phyloP scores from a whole-genome alignment of 2,329 filamentous ascomycete genomes.

The Dactylellina cionopaga region DNA sequence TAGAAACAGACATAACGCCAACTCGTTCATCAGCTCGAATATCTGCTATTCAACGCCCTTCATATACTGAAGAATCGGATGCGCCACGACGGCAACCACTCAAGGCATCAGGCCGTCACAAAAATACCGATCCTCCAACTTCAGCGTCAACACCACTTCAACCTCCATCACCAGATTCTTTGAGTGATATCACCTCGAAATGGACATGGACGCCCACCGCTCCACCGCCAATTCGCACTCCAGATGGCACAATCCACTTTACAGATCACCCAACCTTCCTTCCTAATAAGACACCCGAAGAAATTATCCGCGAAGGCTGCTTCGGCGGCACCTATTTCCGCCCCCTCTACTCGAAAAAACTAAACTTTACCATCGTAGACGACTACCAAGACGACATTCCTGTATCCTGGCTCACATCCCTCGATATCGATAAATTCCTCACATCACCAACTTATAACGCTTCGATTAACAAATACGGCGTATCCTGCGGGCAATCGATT shows the following conservation, averaged over 20 bases:
- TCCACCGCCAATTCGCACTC: slow-evolving; percentile 61
- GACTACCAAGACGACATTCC: slow-evolving; percentile 66
- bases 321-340: slow-evolving; percentile 68
- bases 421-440: slow-evolving; percentile 62
- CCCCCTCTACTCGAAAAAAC: slow-evolving; percentile 62
- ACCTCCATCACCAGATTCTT: slow-evolving; percentile 60
- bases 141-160: slow-evolving; percentile 39
- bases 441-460: slow-evolving; percentile 63
- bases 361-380: slow-evolving; percentile 62
- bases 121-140: neutral
- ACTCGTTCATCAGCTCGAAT: slow-evolving; percentile 65
- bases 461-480: slow-evolving; percentile 67
- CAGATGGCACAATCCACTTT: slow-evolving; percentile 64
- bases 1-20: slow-evolving; percentile 59
- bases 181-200: neutral
- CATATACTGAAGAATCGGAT: slow-evolving; percentile 60
- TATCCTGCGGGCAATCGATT: slow-evolving; percentile 67
- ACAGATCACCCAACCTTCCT: slow-evolving; percentile 62
- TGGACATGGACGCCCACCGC: slow-evolving; percentile 61
- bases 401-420: slow-evolving; percentile 61
- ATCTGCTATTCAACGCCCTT: slow-evolving; percentile 60
- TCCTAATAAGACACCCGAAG: slow-evolving; percentile 67
- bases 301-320: slow-evolving; percentile 66
- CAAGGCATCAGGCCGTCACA: too few relatives aligned
- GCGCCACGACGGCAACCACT: neutral